Base-by-base conservation (phyloP, 108 stramenopile genomes). In the Nitzschia sp. region DNA sequence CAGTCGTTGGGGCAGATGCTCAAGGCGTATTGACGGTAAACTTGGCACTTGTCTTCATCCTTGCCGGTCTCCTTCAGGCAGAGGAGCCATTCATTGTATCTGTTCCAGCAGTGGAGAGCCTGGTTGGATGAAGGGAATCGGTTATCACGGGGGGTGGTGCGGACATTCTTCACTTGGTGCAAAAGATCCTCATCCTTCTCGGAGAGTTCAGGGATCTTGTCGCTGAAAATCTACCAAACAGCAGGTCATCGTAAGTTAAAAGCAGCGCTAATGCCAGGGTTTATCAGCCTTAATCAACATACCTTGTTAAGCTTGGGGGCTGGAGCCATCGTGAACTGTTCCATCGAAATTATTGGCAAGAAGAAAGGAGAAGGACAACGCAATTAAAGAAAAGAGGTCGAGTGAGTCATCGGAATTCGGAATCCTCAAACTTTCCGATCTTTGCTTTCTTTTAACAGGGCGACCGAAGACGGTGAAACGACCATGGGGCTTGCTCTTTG, bases 1-100 rank as follows among this genome's bases (percentile, higher is more conserved):
- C 91, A 94, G 58, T 80, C 79, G 34, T 59, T 58, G 26, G 97
- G 97, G 80, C 97, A 97, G 68, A 97, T 94, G 66, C 84, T 86
- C 54, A 59, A 30, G 11, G 94, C 86, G 54, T 73, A 72, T 55
- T 90, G 75, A 57, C 90, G 78, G 73, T 89, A 77, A 31, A 69
- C 78, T 72, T 83, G 85, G 83, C 97, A 97, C 56, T 86, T 92
- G 42, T 85, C 93, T 61, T 97, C 92, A 59, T 95, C 95, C 35
- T 66, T 60, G 19, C 78, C 72, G 28, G 91, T 91, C 47, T 86
- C 76, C 85, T 96, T 92, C 66, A 92, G 54, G 85, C 97, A 97
- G 33, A 97, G 62, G 36, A 97, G 77, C 92, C 92, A 96, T 77
- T 97, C 97, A 62, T 97, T 97, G 92, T 97, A 97, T 59, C 95